Evolutionary conservation across 768 basidiomycete species (phyloP).

Genomic region (Calocybe indica): DNA sequence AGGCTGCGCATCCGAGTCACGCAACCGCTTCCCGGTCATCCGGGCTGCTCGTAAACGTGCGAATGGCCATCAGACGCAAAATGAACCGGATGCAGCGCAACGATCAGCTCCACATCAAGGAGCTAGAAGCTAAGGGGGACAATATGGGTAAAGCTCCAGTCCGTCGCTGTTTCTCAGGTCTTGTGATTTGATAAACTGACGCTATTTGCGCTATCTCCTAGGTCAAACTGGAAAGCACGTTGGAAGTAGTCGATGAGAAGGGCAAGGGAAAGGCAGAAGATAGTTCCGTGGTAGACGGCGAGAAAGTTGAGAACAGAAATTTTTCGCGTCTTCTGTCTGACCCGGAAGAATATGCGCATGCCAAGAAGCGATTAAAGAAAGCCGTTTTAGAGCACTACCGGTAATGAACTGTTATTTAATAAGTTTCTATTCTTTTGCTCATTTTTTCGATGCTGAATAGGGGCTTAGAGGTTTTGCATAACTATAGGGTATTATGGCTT

Average conservation of each 20-base stretch:
- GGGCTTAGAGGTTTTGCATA: slow-evolving; percentile 78
- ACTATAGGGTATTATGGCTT: slow-evolving; percentile 64
- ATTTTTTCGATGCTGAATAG: slow-evolving; percentile 25
- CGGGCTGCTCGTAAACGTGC: slow-evolving; percentile 3
- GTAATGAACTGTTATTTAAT: slow-evolving; percentile 22
- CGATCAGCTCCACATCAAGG: background rate
- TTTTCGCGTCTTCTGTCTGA: slow-evolving; percentile 30
- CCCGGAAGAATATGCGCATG: slow-evolving; percentile 76
- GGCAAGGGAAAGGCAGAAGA: slow-evolving; percentile 1
- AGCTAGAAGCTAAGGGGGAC: background rate
- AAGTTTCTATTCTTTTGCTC: background rate
- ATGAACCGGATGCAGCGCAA: background rate
- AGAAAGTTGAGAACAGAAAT: slow-evolving; percentile 4
- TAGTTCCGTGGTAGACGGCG: slow-evolving; percentile 3
- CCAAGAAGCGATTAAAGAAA: slow-evolving; percentile 80
- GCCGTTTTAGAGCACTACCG: slow-evolving; percentile 84
- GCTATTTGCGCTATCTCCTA: background rate
- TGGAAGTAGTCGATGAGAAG: background rate
- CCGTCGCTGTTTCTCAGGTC: too few species aligned
- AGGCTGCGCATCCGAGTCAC: slow-evolving; percentile 10
- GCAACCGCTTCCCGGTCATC: slow-evolving; percentile 6
- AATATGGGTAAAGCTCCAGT: too few species aligned
- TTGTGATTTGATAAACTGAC: too few species aligned
- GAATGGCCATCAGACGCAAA: background rate
- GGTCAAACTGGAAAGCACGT: background rate